A percentile compares a stretch with the other conserved stretches of the same genome.
Evolutionary conservation across 768 basidiomycete species (phyloP).

Genomic region (Scleroderma bovista): DNA sequence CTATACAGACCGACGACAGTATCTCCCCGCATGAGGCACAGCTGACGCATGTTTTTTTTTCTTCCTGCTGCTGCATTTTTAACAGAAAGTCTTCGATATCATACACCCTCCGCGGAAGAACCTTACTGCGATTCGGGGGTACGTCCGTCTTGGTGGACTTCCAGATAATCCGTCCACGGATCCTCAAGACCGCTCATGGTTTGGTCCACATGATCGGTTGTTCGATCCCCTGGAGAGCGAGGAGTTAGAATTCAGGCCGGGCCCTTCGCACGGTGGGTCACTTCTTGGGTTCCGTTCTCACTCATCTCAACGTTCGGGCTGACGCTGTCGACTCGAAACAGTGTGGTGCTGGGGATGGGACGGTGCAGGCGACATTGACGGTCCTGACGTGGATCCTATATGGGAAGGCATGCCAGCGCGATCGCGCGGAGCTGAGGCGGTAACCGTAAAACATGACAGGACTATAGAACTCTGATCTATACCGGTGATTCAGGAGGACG

Average conservation of each 20-base stretch:
- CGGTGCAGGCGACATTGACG: slow-evolving; percentile 95
- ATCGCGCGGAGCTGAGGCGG: slow-evolving; percentile 50
- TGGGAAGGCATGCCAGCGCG: slow-evolving; percentile 84
- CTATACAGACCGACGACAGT: too few relatives aligned
- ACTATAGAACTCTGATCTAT: slow-evolving; percentile 19
- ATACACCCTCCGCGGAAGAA: slow-evolving; percentile 89
- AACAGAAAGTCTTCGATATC: slow-evolving; percentile 87
- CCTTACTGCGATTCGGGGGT: slow-evolving; percentile 92
- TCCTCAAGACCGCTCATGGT: slow-evolving; percentile 97
- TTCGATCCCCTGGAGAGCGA: slow-evolving; percentile 87
- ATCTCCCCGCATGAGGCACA: neutral
- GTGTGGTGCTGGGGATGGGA: slow-evolving; percentile 99
- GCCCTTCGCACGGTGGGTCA: slow-evolving; percentile 80
- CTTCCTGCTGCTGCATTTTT: too few relatives aligned
- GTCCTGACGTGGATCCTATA: slow-evolving; percentile 95
- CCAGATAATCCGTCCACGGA: slow-evolving; percentile 95
- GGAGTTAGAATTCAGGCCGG: slow-evolving; percentile 67
- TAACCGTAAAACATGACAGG: slow-evolving; percentile 68
- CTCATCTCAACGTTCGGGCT: neutral
- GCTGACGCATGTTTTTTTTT: neutral
- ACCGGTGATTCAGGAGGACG: neutral
- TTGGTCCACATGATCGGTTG: slow-evolving; percentile 92
- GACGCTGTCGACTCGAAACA: slow-evolving; percentile 24
- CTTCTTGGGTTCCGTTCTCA: neutral
- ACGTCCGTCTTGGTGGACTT: slow-evolving; percentile 89